Evolutionary conservation across 495 filamentous ascomycete genomes (phyloP), one percentile per base, ranked within the genome.

Genomic region (Evansstolkia leycettana): DNA sequence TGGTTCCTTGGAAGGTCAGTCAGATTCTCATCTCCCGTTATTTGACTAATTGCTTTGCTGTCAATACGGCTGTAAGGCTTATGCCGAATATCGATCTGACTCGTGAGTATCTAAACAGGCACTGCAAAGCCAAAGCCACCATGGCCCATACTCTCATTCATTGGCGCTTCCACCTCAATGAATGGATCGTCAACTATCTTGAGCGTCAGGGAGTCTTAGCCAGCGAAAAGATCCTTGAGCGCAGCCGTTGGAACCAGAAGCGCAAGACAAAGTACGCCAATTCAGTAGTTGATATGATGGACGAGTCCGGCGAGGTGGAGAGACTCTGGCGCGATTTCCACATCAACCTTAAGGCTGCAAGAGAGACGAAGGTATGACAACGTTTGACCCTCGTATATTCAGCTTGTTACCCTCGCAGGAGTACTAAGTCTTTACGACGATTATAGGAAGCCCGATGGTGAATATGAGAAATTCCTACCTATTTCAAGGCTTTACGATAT

Each of bases 121-220:
- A 68, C 40, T 90, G 84, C 65, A 73, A 67, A 40, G 54, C 47
- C 31, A 86, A 84, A 48, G 80, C 84, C 5, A 58, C 68, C 36
- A 75, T 74, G 11, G 79, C 79, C 0, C 84, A 89, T 45, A 67
- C 64, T 0, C 62, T 89, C 2, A 65, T 68, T 1, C 84, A 90
- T 54, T 90, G 84, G 84, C 78, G 80, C 28, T 71, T 70, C 45
- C 71, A 75, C 19, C 73, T 89, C 28, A 79, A 82, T 40, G 65
- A 80, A 40, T 80, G 66, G 67, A 77, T 86, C 2, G 62, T 80
- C 10, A 62, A 73, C 11, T 72, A 71, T 34, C 69, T 90, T 3
- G 48, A 58, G 4, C 45, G 46, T 9, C 58, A 71, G 32, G 78
- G 79, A 8, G 65, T 75, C 38, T 51, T 70, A 20, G 51, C 52